Evolutionary conservation across 2,329 filamentous ascomycete species (phyloP).

Genomic region (Pestalotiopsis fici): DNA sequence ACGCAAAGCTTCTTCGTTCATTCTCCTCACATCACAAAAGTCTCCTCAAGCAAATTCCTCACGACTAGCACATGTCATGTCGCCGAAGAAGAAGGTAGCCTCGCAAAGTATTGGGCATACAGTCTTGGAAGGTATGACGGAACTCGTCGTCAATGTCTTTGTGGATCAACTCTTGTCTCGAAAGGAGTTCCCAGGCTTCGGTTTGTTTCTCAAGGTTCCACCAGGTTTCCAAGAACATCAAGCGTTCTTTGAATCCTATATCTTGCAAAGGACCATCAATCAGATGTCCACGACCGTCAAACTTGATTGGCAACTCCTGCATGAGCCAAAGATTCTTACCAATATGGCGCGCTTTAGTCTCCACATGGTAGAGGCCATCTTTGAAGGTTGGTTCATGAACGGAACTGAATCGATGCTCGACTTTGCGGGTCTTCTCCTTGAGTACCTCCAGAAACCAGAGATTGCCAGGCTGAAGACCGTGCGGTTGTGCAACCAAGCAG

Average conservation of each 20-base stretch:
- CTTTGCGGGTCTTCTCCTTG: constrained; percentile 80
- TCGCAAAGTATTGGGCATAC: constrained; percentile 62
- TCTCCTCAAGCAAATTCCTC: constrained; percentile 60
- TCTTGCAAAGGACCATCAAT: constrained; percentile 74
- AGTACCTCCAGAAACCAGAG: constrained; percentile 86
- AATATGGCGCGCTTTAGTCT: constrained; percentile 81
- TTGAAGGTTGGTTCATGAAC: constrained; percentile 95
- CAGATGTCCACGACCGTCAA: constrained; percentile 72
- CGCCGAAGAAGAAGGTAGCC: constrained; percentile 54
- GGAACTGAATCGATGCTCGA: constrained; percentile 83
- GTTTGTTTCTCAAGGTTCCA: constrained; percentile 82
- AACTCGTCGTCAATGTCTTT: constrained; percentile 79
- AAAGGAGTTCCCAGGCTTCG: constrained; percentile 89
- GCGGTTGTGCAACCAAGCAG: constrained; percentile 84
- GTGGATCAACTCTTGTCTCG: constrained; percentile 81
- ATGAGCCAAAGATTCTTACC: constrained; percentile 80
- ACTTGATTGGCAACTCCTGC: constrained; percentile 69
- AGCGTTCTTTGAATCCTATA: constrained; percentile 90
- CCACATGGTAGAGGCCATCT: constrained; percentile 86
- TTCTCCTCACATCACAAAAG: constrained; percentile 77
- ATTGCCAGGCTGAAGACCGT: constrained; percentile 82
- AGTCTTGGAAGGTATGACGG: constrained; percentile 74
- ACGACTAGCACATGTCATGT: constrained; percentile 63
- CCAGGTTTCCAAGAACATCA: constrained; percentile 94
- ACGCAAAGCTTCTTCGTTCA: constrained; percentile 85